Conservation (phyloP, 78 protist species). For the slime mould (Dictyostelium discoideum) region dicty_2.7 NC_007089.4:204001-204500, state of each 20-base stretch:
- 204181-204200: slow-evolving; percentile 21
- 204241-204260: neutral
- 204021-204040: slow-evolving; percentile 57
- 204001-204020: slow-evolving; percentile 56
- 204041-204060: slow-evolving; percentile 50
- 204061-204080: slow-evolving; percentile 74
- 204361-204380: neutral
- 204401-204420: neutral
- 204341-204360: neutral
- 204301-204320: neutral
- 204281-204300: neutral
- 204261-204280: neutral
- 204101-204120: neutral
- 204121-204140: slow-evolving; percentile 77
- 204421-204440: slow-evolving; percentile 27
- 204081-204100: slow-evolving; percentile 37
- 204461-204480: slow-evolving; percentile 55
- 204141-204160: slow-evolving; percentile 62
- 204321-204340: no score
- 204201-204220: neutral
- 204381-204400: slow-evolving; percentile 8
- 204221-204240: neutral
- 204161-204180: slow-evolving; percentile 59
- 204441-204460: slow-evolving; percentile 66
- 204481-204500: slow-evolving; percentile 77